Percentiles rank a stretch among this genome's conserved stretches.
Conservation (phyloP, 2,329 filamentous ascomycete genomes). For the Diaporthe sp. region DNA sequence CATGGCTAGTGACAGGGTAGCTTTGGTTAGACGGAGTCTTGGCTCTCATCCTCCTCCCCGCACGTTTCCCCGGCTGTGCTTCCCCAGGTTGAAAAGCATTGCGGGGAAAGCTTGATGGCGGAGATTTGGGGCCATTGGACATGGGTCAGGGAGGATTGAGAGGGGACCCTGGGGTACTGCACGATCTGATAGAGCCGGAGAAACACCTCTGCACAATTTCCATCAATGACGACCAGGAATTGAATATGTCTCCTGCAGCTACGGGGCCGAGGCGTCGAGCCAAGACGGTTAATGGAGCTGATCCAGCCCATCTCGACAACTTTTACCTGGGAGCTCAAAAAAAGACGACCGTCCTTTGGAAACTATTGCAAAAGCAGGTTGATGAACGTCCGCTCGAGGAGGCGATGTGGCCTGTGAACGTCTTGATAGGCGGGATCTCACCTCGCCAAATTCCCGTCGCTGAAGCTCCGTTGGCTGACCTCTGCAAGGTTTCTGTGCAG, state of each 20-base stretch:
- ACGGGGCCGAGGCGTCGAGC: neutral
- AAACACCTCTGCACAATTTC: constrained; percentile 26
- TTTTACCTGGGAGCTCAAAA: neutral
- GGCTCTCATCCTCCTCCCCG: constrained; percentile 15
- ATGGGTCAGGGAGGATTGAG: neutral
- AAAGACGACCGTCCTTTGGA: neutral
- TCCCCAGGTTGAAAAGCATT: neutral
- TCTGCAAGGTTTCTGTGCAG: neutral
- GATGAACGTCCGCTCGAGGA: neutral
- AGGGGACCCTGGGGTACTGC: neutral
- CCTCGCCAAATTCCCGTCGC: constrained; percentile 14
- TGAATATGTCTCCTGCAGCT: neutral
- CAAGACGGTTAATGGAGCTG: constrained; percentile 25
- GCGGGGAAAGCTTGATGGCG: constrained; percentile 23
- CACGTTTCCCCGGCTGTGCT: neutral
- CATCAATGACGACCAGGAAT: constrained; percentile 35
- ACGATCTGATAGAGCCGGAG: constrained; percentile 15
- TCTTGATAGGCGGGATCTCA: constrained; percentile 34
- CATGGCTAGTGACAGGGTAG: constrained; percentile 3
- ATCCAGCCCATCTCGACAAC: neutral
- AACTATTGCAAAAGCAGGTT: constrained; percentile 1
- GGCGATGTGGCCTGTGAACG: neutral
- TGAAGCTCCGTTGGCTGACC: neutral
- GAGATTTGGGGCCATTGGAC: constrained; percentile 1
- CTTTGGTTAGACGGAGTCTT: neutral